Conservation (phyloP, 1,284 basidiomycete genomes). For the Austroboletus olivaceoglutinosus region DNA sequence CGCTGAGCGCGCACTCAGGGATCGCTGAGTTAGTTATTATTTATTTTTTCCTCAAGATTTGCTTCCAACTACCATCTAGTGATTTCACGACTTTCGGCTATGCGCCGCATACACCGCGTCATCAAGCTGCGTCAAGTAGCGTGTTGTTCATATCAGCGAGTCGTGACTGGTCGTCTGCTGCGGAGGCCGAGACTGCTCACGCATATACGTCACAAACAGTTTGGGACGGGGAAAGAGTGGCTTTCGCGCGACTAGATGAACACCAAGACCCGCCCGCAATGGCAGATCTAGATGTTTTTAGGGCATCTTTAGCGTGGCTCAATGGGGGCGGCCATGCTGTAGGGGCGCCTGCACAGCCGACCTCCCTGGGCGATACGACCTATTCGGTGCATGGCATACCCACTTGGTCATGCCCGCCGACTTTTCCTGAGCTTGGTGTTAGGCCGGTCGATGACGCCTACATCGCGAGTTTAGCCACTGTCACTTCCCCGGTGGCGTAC, state of each 20-base stretch:
- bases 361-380: not conserved
- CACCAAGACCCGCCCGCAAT: slow-evolving; percentile 17
- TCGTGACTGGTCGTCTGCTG: not conserved
- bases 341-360: slow-evolving; percentile 11
- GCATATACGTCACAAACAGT: slow-evolving; percentile 2
- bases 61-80: not conserved
- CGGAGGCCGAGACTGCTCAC: not conserved
- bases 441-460: not conserved
- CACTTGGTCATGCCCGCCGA: not conserved
- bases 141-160: not conserved
- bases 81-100: slow-evolving; percentile 3
- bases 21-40: slow-evolving; percentile 21
- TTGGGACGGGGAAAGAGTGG: not conserved
- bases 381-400: not conserved
- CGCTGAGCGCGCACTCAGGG: not conserved
- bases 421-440: not conserved
- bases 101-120: not conserved
- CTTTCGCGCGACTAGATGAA: not conserved
- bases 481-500: not conserved
- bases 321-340: slow-evolving; percentile 22
- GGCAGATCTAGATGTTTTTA: not conserved
- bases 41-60: not conserved
- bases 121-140: not conserved
- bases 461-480: not conserved
- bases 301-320: not conserved